Percentiles rank a stretch among this genome's conserved stretches.
phyloP scores from a whole-genome alignment of 352 stramenopile genomes.

The Globisporangium rhizosaccharum region DNA sequence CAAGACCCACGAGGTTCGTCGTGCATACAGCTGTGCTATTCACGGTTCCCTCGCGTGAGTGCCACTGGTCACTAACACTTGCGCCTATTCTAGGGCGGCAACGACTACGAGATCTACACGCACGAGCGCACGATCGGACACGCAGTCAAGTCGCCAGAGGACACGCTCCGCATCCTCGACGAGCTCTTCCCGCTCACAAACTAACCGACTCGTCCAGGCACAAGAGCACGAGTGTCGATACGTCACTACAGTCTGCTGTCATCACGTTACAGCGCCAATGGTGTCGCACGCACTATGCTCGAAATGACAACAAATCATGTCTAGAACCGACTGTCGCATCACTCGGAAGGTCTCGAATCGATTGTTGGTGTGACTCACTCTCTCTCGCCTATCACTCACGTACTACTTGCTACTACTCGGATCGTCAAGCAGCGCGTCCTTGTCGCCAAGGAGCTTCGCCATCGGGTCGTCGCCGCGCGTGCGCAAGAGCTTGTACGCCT shows the following conservation, averaged over 20 bases:
- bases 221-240: neutral
- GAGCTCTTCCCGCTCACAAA: constrained; percentile 90
- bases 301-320: too few species aligned
- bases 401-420: neutral
- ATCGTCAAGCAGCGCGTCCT: constrained; percentile 36
- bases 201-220: neutral
- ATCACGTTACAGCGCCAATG: neutral
- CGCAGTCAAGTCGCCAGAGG: constrained; percentile 93
- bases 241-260: neutral
- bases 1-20: constrained; percentile 93
- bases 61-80: neutral
- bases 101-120: constrained; percentile 99
- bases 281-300: too few species aligned
- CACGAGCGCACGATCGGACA: constrained; percentile 96
- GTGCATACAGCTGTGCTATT: neutral
- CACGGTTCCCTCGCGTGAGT: neutral
- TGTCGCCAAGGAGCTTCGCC: constrained; percentile 83
- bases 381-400: neutral
- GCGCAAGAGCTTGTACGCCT: constrained; percentile 92
- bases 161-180: constrained; percentile 96
- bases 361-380: neutral
- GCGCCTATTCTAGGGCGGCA: constrained; percentile 78
- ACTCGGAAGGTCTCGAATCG: neutral
- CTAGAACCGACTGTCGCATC: neutral
- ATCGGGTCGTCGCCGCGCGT: constrained; percentile 90